A percentile compares a stretch with the other conserved stretches of the same genome.
Conservation (phyloP, 345 rosid genomes). For the Populus simonii region DNA sequence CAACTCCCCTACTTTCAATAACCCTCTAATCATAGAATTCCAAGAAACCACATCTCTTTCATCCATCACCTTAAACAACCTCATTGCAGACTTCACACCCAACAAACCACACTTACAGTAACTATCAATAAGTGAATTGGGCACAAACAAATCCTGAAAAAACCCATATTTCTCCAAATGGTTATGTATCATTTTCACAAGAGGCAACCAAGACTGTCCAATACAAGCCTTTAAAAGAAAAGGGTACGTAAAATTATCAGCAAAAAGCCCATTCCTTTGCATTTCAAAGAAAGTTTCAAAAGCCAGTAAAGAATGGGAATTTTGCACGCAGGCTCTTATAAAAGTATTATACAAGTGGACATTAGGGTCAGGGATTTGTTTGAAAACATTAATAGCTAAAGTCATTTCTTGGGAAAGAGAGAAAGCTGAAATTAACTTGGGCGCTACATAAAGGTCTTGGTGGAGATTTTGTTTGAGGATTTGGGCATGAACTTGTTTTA, state of each 20-base stretch:
- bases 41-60: constrained; percentile 71
- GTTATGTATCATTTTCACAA: constrained; percentile 69
- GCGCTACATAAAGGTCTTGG: constrained; percentile 50
- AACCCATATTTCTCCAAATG: constrained; percentile 66
- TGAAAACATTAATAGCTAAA: constrained; percentile 59
- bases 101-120: constrained; percentile 63
- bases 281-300: constrained; percentile 59
- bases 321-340: constrained; percentile 61
- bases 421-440: constrained; percentile 68
- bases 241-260: constrained; percentile 81
- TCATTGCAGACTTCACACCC: constrained; percentile 64
- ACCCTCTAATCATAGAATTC: constrained; percentile 75
- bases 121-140: constrained; percentile 78
- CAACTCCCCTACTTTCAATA: constrained; percentile 54
- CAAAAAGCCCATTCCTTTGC: constrained; percentile 50
- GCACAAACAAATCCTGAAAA: constrained; percentile 69
- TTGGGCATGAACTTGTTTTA: constrained; percentile 74
- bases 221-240: constrained; percentile 73
- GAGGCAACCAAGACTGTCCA: constrained; percentile 43
- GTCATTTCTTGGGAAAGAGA: constrained; percentile 56
- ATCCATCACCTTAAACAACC: constrained; percentile 50
- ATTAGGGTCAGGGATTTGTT: constrained; percentile 51
- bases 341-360: constrained; percentile 61
- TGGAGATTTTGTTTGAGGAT: constrained; percentile 60
- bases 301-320: constrained; percentile 49